Conservation (phyloP, 805 yeast genomes). For the Saccharomycopsis guyanensis region DNA sequence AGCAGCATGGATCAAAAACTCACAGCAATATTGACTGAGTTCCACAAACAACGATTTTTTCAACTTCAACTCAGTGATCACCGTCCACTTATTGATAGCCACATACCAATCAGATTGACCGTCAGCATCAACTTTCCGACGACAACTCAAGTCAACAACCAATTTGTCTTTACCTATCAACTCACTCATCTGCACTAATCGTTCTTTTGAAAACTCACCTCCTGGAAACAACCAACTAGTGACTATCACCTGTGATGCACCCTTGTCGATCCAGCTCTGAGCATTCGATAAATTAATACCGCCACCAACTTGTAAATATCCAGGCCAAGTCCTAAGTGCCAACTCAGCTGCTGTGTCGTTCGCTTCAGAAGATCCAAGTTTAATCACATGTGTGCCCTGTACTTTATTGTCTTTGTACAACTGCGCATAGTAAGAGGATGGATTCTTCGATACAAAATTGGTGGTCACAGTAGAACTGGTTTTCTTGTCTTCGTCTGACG, state of each 20-base stretch:
- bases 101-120: constrained; percentile 63
- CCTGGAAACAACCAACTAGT: constrained; percentile 83
- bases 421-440: constrained; percentile 67
- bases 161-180: constrained; percentile 58
- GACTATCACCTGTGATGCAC: constrained; percentile 84
- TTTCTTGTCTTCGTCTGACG: constrained; percentile 41
- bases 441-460: constrained; percentile 70
- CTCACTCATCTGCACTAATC: constrained; percentile 43
- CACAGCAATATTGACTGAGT: constrained; percentile 65
- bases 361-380: constrained; percentile 66
- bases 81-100: constrained; percentile 98
- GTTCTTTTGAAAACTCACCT: constrained; percentile 43
- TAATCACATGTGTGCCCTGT: constrained; percentile 84
- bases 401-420: constrained; percentile 56
- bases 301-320: constrained; percentile 79
- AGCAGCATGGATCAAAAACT: constrained; percentile 93
- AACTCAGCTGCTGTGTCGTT: constrained; percentile 78
- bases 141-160: constrained; percentile 89
- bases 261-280: constrained; percentile 59
- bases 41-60: constrained; percentile 42
- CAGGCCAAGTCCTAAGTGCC: constrained; percentile 73
- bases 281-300: constrained; percentile 80
- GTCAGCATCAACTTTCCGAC: constrained; percentile 37
- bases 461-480: constrained; percentile 41
- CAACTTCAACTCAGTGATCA: constrained; percentile 61